phyloP scores from a whole-genome alignment of 495 filamentous ascomycete genomes.

The Penicillium simplicissimum region DNA sequence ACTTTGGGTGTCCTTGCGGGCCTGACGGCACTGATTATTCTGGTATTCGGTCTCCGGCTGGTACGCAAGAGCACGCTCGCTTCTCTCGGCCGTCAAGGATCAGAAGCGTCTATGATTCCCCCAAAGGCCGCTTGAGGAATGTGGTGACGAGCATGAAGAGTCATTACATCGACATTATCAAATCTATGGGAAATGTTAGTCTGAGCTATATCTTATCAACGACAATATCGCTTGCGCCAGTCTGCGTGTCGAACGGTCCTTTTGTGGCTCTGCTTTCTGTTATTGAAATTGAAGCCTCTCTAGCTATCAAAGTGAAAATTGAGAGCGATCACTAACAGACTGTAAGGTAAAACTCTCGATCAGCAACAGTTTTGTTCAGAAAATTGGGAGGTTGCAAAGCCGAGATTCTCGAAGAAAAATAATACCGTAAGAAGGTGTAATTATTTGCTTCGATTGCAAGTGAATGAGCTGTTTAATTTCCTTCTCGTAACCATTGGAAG shows the following conservation, averaged over 20 bases:
- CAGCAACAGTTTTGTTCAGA: neutral
- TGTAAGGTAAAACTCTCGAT: neutral
- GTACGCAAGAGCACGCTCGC: constrained; percentile 9
- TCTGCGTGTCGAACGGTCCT: neutral
- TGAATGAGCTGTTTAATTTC: too few relatives aligned
- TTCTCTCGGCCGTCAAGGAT: neutral
- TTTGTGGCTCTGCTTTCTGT: neutral
- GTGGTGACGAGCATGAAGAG: neutral
- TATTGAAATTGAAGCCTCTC: neutral
- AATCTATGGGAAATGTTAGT: neutral
- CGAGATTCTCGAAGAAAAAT: too few relatives aligned
- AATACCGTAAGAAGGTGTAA: too few relatives aligned
- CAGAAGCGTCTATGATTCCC: neutral
- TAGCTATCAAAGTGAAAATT: neutral
- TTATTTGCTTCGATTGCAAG: too few relatives aligned
- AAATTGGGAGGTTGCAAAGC: neutral
- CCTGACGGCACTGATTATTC: constrained; percentile 15
- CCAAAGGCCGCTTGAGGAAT: neutral
- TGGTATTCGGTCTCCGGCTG: constrained; percentile 17
- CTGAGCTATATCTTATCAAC: neutral
- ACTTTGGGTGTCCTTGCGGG: constrained; percentile 57
- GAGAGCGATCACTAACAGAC: neutral
- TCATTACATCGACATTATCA: neutral
- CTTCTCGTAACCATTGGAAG: too few relatives aligned
- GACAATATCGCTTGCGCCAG: neutral